Base-by-base conservation (phyloP, 2,329 filamentous ascomycete species). In the Apiospora marii region DNA sequence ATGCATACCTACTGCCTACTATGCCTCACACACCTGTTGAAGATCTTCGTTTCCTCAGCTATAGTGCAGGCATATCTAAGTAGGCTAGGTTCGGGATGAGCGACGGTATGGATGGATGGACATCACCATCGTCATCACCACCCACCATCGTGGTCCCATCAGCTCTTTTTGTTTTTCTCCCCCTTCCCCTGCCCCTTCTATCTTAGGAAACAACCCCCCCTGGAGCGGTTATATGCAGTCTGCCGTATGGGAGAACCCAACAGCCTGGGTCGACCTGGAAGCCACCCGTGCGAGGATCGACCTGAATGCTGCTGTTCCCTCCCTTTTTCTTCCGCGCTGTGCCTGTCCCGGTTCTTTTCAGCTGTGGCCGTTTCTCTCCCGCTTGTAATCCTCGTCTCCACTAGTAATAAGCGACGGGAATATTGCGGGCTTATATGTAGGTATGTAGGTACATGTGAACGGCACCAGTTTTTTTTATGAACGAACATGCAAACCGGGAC, bases 141-240 rank as follows among this genome's bases (percentile, higher is more conserved):
- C 22, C 53, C 53, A 64, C n/a, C 53, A 37, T 14, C 53, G 37
- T 37, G 30, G 30, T 61, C 53, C 16, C 16, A 22, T 37, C 53
- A 64, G 34, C 58, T 64, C 30, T n/a, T 64, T 64, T 64, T 22
- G 37, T 64, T 41, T 64, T 64, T 12, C 24, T 13, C 51, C 53
- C 51, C 27, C 51, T 58, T 34, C 27, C 51, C 51, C 30, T 6
- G 37, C 48, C 51, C 58, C 19, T 41, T 64, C 58, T 64, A 64
- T 64, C 58, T 41, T 64, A 13, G 27, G 51, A 30, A 64, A 19
- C 58, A 58, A 58, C 5, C 19, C 30, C 30, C 53, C 58, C 58
- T 64, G 58, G 12, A 64, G 58, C 58, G 58, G 58, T 41, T 64
- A 64, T 64, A 41, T 64, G 58, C 58, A 64, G 58, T 37, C 58